These are phyloP conservation scores for Alternaria sp. DNA, from an alignment of 2,329 filamentous ascomycete genomes.

Conservation along the genomic window DNA sequence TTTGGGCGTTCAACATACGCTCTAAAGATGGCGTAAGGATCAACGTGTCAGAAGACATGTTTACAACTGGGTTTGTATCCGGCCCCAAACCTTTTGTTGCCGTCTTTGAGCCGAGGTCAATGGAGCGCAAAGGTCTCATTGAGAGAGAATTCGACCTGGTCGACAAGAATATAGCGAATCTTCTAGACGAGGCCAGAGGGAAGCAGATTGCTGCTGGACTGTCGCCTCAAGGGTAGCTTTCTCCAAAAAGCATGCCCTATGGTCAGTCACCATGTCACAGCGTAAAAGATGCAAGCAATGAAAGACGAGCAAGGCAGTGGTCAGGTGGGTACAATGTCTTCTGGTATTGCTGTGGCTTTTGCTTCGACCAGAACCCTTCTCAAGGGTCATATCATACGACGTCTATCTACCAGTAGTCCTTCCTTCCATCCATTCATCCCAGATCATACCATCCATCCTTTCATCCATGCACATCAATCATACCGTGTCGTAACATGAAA, in stretches of 20 bases:
- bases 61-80: conserved; percentile 27
- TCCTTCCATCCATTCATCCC: not conserved
- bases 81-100: conserved; percentile 27
- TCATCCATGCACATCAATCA: not conserved
- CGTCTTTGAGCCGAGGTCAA: not conserved
- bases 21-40: not conserved
- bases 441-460: not conserved
- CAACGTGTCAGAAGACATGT: conserved; percentile 28
- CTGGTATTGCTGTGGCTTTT: not conserved
- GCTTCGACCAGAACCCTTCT: not conserved
- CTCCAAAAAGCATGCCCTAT: too few relatives aligned
- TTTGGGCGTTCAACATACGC: conserved; percentile 58
- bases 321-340: not conserved
- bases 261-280: not conserved
- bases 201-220: not conserved
- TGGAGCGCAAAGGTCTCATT: not conserved
- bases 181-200: not conserved
- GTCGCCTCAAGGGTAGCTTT: not conserved
- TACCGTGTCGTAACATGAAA: not conserved
- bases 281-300: too few relatives aligned
- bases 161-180: not conserved
- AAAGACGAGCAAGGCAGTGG: not conserved
- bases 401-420: conserved; percentile 1
- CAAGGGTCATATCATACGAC: not conserved
- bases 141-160: not conserved